Percentiles rank a stretch among this genome's conserved stretches.
phyloP scores from a whole-genome alignment of 2,329 filamentous ascomycete genomes.

The Achaetomium macrosporum region DNA sequence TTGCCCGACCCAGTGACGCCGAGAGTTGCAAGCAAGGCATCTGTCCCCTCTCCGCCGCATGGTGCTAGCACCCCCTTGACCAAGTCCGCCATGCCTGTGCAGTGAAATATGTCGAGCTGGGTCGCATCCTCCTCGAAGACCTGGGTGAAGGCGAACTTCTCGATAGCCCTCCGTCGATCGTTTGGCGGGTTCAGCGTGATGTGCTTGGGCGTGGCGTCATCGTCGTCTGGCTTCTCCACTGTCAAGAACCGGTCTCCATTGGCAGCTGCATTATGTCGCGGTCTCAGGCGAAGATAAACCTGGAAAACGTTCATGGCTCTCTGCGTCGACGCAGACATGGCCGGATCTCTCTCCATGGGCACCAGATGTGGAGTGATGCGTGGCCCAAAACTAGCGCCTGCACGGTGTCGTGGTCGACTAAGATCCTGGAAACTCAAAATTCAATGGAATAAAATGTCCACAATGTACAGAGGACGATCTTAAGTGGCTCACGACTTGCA shows the following conservation, averaged over 20 bases:
- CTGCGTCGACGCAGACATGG: slow-evolving; percentile 20
- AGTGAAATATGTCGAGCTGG: slow-evolving; percentile 82
- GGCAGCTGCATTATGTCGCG: slow-evolving; percentile 44
- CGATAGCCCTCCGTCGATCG: slow-evolving; percentile 80
- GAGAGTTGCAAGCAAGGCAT: slow-evolving; percentile 84
- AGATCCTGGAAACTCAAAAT: too few relatives aligned
- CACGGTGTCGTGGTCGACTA: not conserved
- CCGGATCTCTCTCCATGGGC: slow-evolving; percentile 14
- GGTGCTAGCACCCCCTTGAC: slow-evolving; percentile 75
- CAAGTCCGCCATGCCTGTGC: slow-evolving; percentile 66
- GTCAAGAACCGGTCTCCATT: slow-evolving; percentile 66
- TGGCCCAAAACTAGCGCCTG: not conserved
- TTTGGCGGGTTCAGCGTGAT: slow-evolving; percentile 75
- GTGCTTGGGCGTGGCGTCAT: slow-evolving; percentile 52
- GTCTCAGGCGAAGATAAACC: slow-evolving; percentile 80
- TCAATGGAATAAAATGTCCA: not conserved
- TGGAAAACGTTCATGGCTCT: slow-evolving; percentile 64
- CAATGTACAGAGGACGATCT: too few relatives aligned
- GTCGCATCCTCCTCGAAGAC: slow-evolving; percentile 84
- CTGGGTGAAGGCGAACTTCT: slow-evolving; percentile 89
- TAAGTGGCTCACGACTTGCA: not conserved
- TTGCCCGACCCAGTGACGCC: slow-evolving; percentile 96
- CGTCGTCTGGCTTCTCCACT: slow-evolving; percentile 53
- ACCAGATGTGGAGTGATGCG: not conserved
- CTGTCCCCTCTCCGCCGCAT: slow-evolving; percentile 69